Evolutionary conservation across 306 rosid genomes (phyloP), one percentile per base, ranked within the genome.

Genomic region (Malus sieversii): DNA sequence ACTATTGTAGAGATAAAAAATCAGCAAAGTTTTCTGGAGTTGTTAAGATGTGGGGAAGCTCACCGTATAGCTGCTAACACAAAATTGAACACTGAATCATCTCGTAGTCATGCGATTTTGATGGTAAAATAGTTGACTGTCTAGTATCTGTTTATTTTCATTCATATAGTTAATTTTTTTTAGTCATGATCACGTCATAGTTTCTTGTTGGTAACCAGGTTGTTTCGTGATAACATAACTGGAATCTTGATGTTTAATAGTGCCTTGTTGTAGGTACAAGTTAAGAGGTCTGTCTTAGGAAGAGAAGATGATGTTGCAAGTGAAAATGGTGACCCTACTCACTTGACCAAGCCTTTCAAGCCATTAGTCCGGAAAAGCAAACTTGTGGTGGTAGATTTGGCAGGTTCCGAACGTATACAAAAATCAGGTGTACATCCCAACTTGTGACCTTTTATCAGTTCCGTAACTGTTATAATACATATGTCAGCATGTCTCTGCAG

Each of bases 71-170:
- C 98, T 77, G 98, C 98, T 59, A 94, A 94, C 86, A 94, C 98
- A 60, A 94, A 87, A 77, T 85, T 92, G 93, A 94, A 92, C 84
- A 90, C 96, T 2, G 98, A 94, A 79, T 94, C 97, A 70, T 94
- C 98, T 61, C 93, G 98, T 70, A 94, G 98, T 86, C 98, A 94
- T 76, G 98, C 97, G 44, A 92, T 94, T 82, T 87, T 94, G 78
- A 86, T 88, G 97, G 98, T 92, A 85, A 86, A 80, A 79, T 79
- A 70, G 82, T 80, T 70, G 70, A 35, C 78, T 79, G 10, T 79
- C 75, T 64, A 52, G 32, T 68, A 20, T 53, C 71, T 70, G 40
- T 46, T 69, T 44, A 45, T 78, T 71, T 83, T 52, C 33, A 48
- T 52, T 77, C 52, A 4, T 11, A 25, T 60, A 55, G 27, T 77